Evolutionary conservation across 1,139 yeast genomes (phyloP), one percentile per base, ranked within the genome.

Genomic region (Geotrichum australiense): DNA sequence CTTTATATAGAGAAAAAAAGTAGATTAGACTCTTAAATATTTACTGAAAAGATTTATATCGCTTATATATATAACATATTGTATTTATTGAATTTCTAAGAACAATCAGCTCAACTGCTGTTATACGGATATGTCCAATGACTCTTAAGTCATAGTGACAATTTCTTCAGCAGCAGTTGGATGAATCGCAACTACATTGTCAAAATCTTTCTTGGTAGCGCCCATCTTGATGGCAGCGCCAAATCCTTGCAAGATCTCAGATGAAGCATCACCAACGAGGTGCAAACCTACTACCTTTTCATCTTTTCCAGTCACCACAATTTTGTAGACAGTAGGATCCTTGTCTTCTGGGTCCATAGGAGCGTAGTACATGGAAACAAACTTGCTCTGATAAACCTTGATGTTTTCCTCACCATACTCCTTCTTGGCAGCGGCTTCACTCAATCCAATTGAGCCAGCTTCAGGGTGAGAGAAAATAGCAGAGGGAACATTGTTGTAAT

Each of bases 81-180:
- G n/a, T 2, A 11, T 31, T 4, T n/a, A 5, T 28, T 19, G 12
- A 11, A 28, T 4, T 28, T 28, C 32, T 28, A 28, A 28, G 10
- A 11, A 14, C 12, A 14, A 12, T 28, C 14, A 28, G 32, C 14
- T 14, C 16, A 12, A 28, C 16, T 10, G 19, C 14, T 28, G 32
- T 15, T 11, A 10, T 4, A 5, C 12, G 16, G 19, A n/a, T n/a
- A n/a, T n/a, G 11, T 1, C 11, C 24, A 15, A 34, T 8, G 23
- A 4, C 3, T 12, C 42, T 59, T 69, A 81, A 46, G 69, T 73
- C 78, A 91, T 69, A 23, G 99, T 91, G 33, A 91, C 99, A 47
- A 91, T 67, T 66, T 91, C 99, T 68, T 91, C 99, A 33, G 98
- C 98, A 51, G 94, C 78, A 1, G 98, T 89, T 49, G 99, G 99